A percentile compares a stretch with the other conserved stretches of the same genome.
These are phyloP conservation scores for Chaetomium cochliodes DNA, from an alignment of 495 filamentous ascomycete genomes.

Conservation along the genomic window DNA sequence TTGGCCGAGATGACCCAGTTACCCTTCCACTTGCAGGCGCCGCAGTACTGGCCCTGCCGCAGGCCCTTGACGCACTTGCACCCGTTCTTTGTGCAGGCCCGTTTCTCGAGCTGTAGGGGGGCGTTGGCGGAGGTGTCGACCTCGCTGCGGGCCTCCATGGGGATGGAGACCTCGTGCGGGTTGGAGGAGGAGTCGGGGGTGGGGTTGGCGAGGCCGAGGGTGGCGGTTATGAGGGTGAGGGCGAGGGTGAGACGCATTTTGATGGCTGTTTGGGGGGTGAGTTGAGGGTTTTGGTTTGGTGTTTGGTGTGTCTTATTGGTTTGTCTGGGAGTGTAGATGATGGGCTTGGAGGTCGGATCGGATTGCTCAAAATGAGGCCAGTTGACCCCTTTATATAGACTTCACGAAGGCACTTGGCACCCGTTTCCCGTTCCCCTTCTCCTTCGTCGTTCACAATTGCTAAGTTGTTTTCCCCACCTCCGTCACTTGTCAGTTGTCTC, in stretches of 20 bases:
- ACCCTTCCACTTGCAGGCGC: slow-evolving; percentile 16
- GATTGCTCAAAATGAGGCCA: not conserved
- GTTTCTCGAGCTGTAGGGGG: not conserved
- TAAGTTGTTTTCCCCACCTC: not conserved
- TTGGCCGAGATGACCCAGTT: slow-evolving; percentile 22
- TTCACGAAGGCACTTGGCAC: not conserved
- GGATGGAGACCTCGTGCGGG: not conserved
- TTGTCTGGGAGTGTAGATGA: not conserved
- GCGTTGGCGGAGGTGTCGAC: not conserved
- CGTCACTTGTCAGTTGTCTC: not conserved
- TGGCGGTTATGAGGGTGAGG: slow-evolving; percentile 5
- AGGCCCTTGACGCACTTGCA: slow-evolving; percentile 22
- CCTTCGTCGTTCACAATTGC: not conserved
- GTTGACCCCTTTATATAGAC: not conserved
- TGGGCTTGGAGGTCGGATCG: not conserved
- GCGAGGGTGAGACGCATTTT: slow-evolving; percentile 13
- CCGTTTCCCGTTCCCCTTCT: not conserved
- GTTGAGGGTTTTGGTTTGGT: not conserved
- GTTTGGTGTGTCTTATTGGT: not conserved
- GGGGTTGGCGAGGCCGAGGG: slow-evolving; percentile 11
- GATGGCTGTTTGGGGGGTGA: not conserved
- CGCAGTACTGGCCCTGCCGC: slow-evolving; percentile 23
- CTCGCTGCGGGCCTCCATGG: slow-evolving; percentile 11
- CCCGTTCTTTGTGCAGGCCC: slow-evolving; percentile 20
- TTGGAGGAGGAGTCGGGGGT: not conserved